A percentile compares a stretch with the other conserved stretches of the same genome.
These are phyloP conservation scores for Didymella glomerata DNA, from an alignment of 2,329 filamentous ascomycete genomes.

Conservation along the genomic window DNA sequence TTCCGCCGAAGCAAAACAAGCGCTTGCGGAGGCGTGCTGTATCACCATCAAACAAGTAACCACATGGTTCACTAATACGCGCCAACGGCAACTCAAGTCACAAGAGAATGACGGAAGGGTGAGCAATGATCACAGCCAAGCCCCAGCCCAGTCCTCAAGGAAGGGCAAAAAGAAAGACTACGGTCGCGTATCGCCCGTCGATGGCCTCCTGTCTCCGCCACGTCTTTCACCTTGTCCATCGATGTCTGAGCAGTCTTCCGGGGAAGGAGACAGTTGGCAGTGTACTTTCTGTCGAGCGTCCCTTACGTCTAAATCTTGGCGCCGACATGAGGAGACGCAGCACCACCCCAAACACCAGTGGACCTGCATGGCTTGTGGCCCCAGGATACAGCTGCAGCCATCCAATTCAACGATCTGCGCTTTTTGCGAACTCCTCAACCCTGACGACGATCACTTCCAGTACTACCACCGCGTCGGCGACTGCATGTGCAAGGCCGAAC, in stretches of 20 bases:
- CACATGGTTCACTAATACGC: conserved; percentile 49
- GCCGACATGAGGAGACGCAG: conserved; percentile 50
- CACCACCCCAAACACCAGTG: conserved; percentile 46
- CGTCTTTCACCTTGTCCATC: conserved; percentile 17
- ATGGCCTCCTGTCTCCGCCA: conserved; percentile 23
- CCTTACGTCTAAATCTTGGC: conserved; percentile 48
- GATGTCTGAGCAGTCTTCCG: conserved; percentile 8
- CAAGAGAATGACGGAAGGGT: not conserved
- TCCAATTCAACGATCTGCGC: conserved; percentile 32
- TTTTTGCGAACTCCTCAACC: conserved; percentile 42
- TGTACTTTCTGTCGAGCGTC: conserved; percentile 46
- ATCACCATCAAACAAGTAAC: conserved; percentile 49
- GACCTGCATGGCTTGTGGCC: conserved; percentile 45
- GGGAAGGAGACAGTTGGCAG: conserved; percentile 41
- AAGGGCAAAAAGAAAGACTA: conserved; percentile 52
- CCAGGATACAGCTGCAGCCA: conserved; percentile 28
- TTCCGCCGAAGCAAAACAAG: conserved; percentile 38
- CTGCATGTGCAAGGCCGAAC: conserved; percentile 37
- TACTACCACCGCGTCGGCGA: conserved; percentile 42
- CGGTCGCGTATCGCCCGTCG: conserved; percentile 26
- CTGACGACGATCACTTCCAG: conserved; percentile 42
- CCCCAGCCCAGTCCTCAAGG: conserved; percentile 26
- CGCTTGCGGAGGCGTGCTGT: conserved; percentile 41
- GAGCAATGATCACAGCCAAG: not conserved
- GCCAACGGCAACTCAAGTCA: conserved; percentile 37